Percentiles rank a stretch among this genome's conserved stretches.
Evolutionary conservation across 2,329 filamentous ascomycete species (phyloP).

Genomic region (Emmonsia crescens): DNA sequence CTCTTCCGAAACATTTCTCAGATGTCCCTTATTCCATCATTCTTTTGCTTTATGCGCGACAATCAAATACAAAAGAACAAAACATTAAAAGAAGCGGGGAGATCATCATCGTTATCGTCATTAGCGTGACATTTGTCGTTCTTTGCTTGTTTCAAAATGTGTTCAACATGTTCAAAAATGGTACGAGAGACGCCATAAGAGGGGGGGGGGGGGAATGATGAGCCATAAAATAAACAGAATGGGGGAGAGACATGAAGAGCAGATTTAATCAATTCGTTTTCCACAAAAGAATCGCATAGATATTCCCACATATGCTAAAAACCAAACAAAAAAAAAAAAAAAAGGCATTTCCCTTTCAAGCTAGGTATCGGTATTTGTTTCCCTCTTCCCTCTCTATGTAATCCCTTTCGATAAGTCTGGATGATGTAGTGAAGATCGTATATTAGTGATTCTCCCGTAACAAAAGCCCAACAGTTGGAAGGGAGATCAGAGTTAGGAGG

Average conservation of each 20-base stretch:
- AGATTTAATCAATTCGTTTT: not conserved
- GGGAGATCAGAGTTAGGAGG: not conserved
- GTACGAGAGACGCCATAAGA: not conserved
- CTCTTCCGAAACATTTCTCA: not conserved
- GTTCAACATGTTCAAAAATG: not conserved
- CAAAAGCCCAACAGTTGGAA: not conserved
- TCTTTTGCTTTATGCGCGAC: not conserved
- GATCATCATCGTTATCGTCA: not conserved
- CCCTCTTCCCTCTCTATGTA: conserved; percentile 72
- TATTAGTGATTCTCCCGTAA: not conserved
- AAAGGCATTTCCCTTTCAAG: conserved; percentile 32
- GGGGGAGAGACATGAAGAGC: not conserved
- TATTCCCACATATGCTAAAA: not conserved
- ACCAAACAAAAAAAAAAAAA: not conserved
- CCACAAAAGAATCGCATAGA: not conserved
- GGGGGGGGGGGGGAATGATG: not conserved
- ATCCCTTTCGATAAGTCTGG: conserved; percentile 80
- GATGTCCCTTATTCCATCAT: not conserved
- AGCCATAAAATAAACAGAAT: not conserved
- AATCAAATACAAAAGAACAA: not conserved
- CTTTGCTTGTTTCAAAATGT: not conserved
- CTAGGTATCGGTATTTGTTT: conserved; percentile 60
- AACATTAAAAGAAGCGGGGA: not conserved
- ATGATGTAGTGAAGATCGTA: conserved; percentile 20
- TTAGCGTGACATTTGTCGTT: not conserved